Evolutionary conservation across 2,329 filamentous ascomycete genomes (phyloP).

Genomic region (Exophiala sp.): DNA sequence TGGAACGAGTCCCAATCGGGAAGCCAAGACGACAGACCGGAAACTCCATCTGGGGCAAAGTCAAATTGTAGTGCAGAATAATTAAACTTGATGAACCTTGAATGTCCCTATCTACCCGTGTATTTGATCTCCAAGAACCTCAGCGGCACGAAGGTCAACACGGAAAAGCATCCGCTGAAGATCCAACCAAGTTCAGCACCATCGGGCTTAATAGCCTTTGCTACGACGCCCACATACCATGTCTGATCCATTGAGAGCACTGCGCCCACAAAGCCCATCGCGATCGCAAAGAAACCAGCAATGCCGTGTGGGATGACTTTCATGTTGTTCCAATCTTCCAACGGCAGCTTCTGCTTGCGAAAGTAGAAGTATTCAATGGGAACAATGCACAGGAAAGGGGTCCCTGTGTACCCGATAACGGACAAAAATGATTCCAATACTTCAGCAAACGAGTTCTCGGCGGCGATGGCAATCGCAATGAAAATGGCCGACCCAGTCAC

Average conservation of each 20-base stretch:
- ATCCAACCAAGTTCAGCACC: slow-evolving; percentile 12
- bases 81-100: too few relatives aligned
- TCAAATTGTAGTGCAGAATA: too few relatives aligned
- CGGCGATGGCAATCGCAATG: slow-evolving; percentile 8
- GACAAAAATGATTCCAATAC: slow-evolving; percentile 8
- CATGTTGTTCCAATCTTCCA: slow-evolving; percentile 13
- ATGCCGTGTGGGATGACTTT: slow-evolving; percentile 9
- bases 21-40: too few relatives aligned
- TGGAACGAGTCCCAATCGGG: too few relatives aligned
- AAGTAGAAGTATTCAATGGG: slow-evolving; percentile 9
- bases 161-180: slow-evolving; percentile 7
- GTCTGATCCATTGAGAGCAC: slow-evolving; percentile 12
- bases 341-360: slow-evolving; percentile 2
- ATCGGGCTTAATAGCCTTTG: slow-evolving; percentile 2
- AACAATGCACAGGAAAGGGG: neutral
- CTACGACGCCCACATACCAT: slow-evolving; percentile 10
- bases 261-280: slow-evolving; percentile 13
- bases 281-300: slow-evolving; percentile 7
- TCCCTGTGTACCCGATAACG: slow-evolving; percentile 5
- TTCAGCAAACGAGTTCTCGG: slow-evolving; percentile 5
- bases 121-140: slow-evolving; percentile 9
- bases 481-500: slow-evolving; percentile 4
- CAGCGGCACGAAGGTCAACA: slow-evolving; percentile 5
- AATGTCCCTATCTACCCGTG: slow-evolving; percentile 2
- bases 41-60: too few relatives aligned